Percentiles rank a stretch among this genome's conserved stretches.
Evolutionary conservation across 192 early-diverging fungal genomes (phyloP).

Genomic region (Chytriomyces hyalinus): DNA sequence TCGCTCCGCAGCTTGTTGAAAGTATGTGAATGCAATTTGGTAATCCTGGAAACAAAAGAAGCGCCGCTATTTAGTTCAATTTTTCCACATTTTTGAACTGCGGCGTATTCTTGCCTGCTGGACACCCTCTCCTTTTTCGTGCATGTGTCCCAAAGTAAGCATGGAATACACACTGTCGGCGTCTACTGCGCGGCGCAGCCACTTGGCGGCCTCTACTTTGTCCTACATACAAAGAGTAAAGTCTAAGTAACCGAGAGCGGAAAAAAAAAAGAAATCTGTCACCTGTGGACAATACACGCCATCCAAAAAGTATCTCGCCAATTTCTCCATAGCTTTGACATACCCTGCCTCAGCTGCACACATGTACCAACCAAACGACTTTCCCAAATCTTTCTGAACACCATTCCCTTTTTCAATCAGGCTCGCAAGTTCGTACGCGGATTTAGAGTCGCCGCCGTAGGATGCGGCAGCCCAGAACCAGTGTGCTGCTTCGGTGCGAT

Average conservation of each 20-base stretch:
- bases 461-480: slow-evolving; percentile 36
- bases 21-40: slow-evolving; percentile 5
- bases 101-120: background rate
- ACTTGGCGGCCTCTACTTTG: slow-evolving; percentile 27
- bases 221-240: background rate
- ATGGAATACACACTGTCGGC: slow-evolving; percentile 17
- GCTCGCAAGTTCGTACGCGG: slow-evolving; percentile 22
- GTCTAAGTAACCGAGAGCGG: background rate
- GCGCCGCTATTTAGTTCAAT: background rate
- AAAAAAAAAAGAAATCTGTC: background rate
- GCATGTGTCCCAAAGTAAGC: slow-evolving; percentile 13
- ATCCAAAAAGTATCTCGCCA: slow-evolving; percentile 25
- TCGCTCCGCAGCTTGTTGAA: slow-evolving; percentile 26
- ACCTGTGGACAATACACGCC: slow-evolving; percentile 24
- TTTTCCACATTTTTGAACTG: background rate
- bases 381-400: slow-evolving; percentile 6
- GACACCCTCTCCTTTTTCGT: background rate
- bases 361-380: slow-evolving; percentile 36
- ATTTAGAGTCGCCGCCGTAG: slow-evolving; percentile 12
- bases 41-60: slow-evolving; percentile 7
- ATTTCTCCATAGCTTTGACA: slow-evolving; percentile 24
- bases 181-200: slow-evolving; percentile 30
- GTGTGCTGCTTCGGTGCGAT: slow-evolving; percentile 28
- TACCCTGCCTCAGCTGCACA: slow-evolving; percentile 37
- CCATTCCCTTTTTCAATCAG: slow-evolving; percentile 34